Conservation (phyloP, 2,329 filamentous ascomycete species). For the Paradendryphiella salina region DNA sequence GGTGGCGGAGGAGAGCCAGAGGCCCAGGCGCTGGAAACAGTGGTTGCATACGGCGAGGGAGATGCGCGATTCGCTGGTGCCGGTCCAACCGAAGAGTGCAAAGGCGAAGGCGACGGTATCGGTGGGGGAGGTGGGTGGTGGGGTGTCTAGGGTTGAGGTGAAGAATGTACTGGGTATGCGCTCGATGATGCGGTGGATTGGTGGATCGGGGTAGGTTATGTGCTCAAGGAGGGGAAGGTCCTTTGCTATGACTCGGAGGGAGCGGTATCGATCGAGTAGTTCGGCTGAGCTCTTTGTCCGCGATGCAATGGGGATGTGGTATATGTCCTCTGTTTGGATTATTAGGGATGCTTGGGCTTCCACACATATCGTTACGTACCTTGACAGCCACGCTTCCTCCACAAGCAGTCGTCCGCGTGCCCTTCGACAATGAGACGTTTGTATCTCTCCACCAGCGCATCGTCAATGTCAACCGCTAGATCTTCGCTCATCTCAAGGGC, state of each 20-base stretch:
- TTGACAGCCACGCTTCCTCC: constrained; percentile 86
- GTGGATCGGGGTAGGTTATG: constrained; percentile 39
- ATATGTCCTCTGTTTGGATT: constrained; percentile 59
- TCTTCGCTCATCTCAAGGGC: constrained; percentile 58
- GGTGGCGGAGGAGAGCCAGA: constrained; percentile 77
- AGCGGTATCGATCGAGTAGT: constrained; percentile 48
- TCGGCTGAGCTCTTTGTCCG: constrained; percentile 45
- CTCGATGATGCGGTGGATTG: constrained; percentile 30
- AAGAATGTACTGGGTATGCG: constrained; percentile 35
- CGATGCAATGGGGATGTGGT: constrained; percentile 57
- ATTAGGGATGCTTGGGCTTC: constrained; percentile 21
- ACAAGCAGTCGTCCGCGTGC: constrained; percentile 81
- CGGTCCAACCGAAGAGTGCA: constrained; percentile 55
- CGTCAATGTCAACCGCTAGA: constrained; percentile 53
- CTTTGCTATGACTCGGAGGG: constrained; percentile 40
- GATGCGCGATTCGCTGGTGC: constrained; percentile 62
- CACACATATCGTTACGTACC: constrained; percentile 54
- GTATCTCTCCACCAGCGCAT: constrained; percentile 77
- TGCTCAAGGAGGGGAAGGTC: constrained; percentile 42
- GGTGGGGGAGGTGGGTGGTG: constrained; percentile 24
- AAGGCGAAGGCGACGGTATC: constrained; percentile 39
- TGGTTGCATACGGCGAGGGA: constrained; percentile 79
- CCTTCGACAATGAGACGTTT: constrained; percentile 70
- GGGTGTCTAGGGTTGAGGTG: constrained; percentile 14
- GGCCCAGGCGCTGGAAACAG: constrained; percentile 82